These are phyloP conservation scores for Bjerkandera adusta DNA, from an alignment of 1,284 basidiomycete species.

Conservation along the genomic window DNA sequence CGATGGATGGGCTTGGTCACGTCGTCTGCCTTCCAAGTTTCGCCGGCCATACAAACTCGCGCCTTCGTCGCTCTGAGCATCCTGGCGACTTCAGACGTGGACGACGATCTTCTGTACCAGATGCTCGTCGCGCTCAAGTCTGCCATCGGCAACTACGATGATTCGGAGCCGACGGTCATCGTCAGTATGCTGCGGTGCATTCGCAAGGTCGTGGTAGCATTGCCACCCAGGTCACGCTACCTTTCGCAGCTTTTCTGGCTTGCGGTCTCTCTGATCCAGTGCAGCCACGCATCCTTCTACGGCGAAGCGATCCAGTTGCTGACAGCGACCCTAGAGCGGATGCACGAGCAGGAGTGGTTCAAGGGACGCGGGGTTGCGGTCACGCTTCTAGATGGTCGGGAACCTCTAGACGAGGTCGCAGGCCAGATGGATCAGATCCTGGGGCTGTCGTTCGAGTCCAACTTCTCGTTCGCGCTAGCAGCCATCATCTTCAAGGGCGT, in stretches of 20 bases:
- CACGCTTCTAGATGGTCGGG: slow-evolving; percentile 65
- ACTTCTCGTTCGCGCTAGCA: slow-evolving; percentile 80
- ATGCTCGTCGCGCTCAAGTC: slow-evolving; percentile 81
- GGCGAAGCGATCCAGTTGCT: slow-evolving; percentile 67
- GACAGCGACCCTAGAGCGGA: slow-evolving; percentile 64
- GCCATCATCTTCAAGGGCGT: slow-evolving; percentile 85
- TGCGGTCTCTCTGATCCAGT: slow-evolving; percentile 78
- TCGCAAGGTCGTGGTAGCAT: slow-evolving; percentile 70
- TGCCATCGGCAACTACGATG: slow-evolving; percentile 60
- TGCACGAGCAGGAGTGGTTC: slow-evolving; percentile 61
- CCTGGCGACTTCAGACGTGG: slow-evolving; percentile 77
- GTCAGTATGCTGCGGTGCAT: slow-evolving; percentile 88
- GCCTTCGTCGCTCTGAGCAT: slow-evolving; percentile 86
- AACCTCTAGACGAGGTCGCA: slow-evolving; percentile 64
- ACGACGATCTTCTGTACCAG: slow-evolving; percentile 88
- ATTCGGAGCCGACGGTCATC: slow-evolving; percentile 72
- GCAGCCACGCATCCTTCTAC: slow-evolving; percentile 73
- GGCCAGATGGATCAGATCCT: slow-evolving; percentile 73
- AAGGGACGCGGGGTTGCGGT: slow-evolving; percentile 50
- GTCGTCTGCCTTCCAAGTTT: slow-evolving; percentile 90
- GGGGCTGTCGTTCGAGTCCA: slow-evolving; percentile 75
- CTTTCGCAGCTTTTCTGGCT: slow-evolving; percentile 81
- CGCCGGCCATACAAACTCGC: slow-evolving; percentile 85
- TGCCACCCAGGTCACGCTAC: slow-evolving; percentile 71
- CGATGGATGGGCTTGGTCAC: slow-evolving; percentile 94